These are phyloP conservation scores for bread wheat (Triticum aestivum) DNA, from an alignment of 176 grass and related monocot species.

Conservation along the genomic window DNA sequence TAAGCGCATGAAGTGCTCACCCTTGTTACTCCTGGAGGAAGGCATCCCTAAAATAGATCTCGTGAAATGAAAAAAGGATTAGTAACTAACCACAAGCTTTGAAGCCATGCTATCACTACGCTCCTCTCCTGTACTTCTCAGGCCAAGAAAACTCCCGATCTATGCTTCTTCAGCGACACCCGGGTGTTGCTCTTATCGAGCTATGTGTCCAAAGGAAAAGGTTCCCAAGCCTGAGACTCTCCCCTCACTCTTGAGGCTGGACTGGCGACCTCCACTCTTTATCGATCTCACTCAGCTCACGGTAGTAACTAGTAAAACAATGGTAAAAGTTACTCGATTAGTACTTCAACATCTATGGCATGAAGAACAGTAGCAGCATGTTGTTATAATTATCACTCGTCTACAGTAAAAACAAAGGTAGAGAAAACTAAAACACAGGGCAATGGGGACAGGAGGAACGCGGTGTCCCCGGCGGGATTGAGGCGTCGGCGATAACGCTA, in stretches of 20 bases:
- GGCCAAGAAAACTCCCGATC: slow-evolving; percentile 18
- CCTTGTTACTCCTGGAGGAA: slow-evolving; percentile 30
- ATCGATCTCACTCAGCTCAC: slow-evolving; percentile 25
- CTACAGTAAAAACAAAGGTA: not conserved
- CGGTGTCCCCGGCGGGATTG: not conserved
- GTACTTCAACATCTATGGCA: slow-evolving; percentile 23
- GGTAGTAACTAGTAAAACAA: slow-evolving; percentile 31
- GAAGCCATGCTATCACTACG: slow-evolving; percentile 35
- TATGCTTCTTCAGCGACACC: slow-evolving; percentile 13
- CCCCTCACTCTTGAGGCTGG: slow-evolving; percentile 24
- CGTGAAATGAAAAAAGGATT: slow-evolving; percentile 5
- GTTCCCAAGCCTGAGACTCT: slow-evolving; percentile 14
- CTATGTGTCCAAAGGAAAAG: slow-evolving; percentile 18
- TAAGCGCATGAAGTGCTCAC: slow-evolving; percentile 25
- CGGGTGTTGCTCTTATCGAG: slow-evolving; percentile 7
- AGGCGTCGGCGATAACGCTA: not conserved
- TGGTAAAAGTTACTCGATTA: slow-evolving; percentile 25
- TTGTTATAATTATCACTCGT: not conserved
- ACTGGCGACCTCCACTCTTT: slow-evolving; percentile 21
- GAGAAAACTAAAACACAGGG: not conserved
- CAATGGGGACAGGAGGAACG: not conserved
- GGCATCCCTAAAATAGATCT: slow-evolving; percentile 28
- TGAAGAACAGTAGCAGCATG: not conserved
- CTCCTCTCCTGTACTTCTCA: slow-evolving; percentile 18
- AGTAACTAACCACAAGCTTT: slow-evolving; percentile 64